These are phyloP conservation scores for Neofusicoccum ribis DNA, from an alignment of 2,329 filamentous ascomycete genomes.

Conservation along the genomic window DNA sequence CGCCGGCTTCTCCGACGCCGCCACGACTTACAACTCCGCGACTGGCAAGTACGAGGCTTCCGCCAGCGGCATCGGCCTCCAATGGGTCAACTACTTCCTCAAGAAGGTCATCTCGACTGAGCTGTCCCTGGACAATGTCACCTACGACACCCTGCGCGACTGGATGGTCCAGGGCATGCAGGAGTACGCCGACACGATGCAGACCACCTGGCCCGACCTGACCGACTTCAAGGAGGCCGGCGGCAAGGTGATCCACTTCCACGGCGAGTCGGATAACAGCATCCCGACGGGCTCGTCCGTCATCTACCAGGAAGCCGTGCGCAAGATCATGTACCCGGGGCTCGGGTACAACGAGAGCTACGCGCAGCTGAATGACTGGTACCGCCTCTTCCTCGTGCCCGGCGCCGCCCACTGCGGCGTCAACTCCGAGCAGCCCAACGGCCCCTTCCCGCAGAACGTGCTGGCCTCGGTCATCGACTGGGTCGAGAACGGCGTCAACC, in stretches of 20 bases:
- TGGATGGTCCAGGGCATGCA: slow-evolving; percentile 54
- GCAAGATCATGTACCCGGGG: slow-evolving; percentile 50
- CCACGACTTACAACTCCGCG: slow-evolving; percentile 37
- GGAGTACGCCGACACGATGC: slow-evolving; percentile 52
- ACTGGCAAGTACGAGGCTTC: slow-evolving; percentile 34
- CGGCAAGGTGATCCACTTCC: slow-evolving; percentile 60
- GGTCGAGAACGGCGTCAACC: slow-evolving; percentile 53
- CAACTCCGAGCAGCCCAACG: slow-evolving; percentile 22
- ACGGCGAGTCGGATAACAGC: slow-evolving; percentile 56
- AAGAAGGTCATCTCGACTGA: slow-evolving; percentile 23
- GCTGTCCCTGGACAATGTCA: slow-evolving; percentile 36
- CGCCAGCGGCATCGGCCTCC: slow-evolving; percentile 36
- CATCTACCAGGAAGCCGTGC: slow-evolving; percentile 58
- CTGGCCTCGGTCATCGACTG: slow-evolving; percentile 52
- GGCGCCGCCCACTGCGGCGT: slow-evolving; percentile 54
- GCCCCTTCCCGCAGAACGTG: slow-evolving; percentile 47
- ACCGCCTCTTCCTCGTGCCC: slow-evolving; percentile 56
- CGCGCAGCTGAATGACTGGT: slow-evolving; percentile 52
- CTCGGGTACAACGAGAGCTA: slow-evolving; percentile 40
- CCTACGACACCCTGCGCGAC: slow-evolving; percentile 56
- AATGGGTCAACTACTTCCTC: slow-evolving; percentile 47
- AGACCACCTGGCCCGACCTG: slow-evolving; percentile 57
- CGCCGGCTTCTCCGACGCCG: slow-evolving; percentile 35
- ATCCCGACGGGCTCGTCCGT: slow-evolving; percentile 57
- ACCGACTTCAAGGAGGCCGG: slow-evolving; percentile 51